Conservation (phyloP, 1,284 basidiomycete genomes). For the Fomitopsis palustris region DNA sequence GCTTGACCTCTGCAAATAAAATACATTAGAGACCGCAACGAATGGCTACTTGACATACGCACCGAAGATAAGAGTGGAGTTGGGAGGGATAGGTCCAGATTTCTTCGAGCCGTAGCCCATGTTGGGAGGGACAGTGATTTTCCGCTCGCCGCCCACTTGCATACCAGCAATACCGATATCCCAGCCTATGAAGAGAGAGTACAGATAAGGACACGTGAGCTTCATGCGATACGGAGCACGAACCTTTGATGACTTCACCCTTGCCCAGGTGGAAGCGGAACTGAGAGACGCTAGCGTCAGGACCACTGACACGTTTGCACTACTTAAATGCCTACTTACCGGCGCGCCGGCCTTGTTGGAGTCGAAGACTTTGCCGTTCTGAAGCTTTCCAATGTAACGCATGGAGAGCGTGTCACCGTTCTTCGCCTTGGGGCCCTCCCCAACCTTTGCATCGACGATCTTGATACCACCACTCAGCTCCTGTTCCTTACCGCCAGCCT, state of each 20-base stretch:
- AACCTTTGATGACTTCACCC: conserved; percentile 90
- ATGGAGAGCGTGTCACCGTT: conserved; percentile 82
- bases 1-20: conserved; percentile 59
- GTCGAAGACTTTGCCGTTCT: conserved; percentile 87
- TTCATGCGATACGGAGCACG: conserved; percentile 5
- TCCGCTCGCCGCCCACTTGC: conserved; percentile 88
- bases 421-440: conserved; percentile 83
- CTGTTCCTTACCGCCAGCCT: conserved; percentile 36
- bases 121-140: conserved; percentile 72
- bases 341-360: conserved; percentile 86
- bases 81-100: conserved; percentile 52
- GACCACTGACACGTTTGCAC: background rate
- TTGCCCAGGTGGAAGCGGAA: conserved; percentile 86
- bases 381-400: conserved; percentile 89
- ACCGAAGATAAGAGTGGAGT: conserved; percentile 75
- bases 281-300: conserved; percentile 29
- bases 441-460: conserved; percentile 75
- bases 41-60: conserved; percentile 22
- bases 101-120: conserved; percentile 69
- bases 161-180: conserved; percentile 91
- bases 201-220: background rate
- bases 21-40: background rate
- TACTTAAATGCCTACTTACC: conserved; percentile 39
- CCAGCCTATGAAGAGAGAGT: conserved; percentile 53
- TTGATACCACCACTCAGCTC: conserved; percentile 74